A percentile compares a stretch with the other conserved stretches of the same genome.
These are phyloP conservation scores for Albugo candida DNA, from an alignment of 352 stramenopile genomes.

Conservation along the genomic window DNA sequence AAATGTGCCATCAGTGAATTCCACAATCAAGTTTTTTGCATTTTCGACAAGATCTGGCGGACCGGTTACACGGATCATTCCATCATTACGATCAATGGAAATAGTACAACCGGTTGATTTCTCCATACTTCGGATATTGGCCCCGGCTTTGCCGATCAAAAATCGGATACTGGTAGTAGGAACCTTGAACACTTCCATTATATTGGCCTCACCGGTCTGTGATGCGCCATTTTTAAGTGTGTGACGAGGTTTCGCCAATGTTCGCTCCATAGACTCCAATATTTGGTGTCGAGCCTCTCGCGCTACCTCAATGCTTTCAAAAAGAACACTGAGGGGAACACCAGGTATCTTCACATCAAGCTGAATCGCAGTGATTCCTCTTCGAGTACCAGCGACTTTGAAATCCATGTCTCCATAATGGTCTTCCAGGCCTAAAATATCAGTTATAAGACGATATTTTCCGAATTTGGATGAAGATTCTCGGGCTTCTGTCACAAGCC, in stretches of 20 bases:
- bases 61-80: slow-evolving; percentile 79
- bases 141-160: slow-evolving; percentile 55
- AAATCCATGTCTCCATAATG: slow-evolving; percentile 98
- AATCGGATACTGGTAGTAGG: slow-evolving; percentile 30
- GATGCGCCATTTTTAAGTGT: slow-evolving; percentile 26
- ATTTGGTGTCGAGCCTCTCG: slow-evolving; percentile 62
- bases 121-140: slow-evolving; percentile 59
- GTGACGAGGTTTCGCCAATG: slow-evolving; percentile 34
- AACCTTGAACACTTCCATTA: slow-evolving; percentile 1
- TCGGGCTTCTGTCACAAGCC: slow-evolving; percentile 55
- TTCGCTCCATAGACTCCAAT: slow-evolving; percentile 63
- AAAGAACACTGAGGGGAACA: slow-evolving; percentile 68
- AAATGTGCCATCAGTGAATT: slow-evolving; percentile 22
- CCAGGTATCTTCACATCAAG: slow-evolving; percentile 91
- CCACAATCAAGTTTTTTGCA: slow-evolving; percentile 52
- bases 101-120: slow-evolving; percentile 31
- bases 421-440: slow-evolving; percentile 95
- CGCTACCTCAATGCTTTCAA: slow-evolving; percentile 68
- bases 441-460: slow-evolving; percentile 85
- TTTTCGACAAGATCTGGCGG: slow-evolving; percentile 43
- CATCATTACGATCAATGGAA: slow-evolving; percentile 68
- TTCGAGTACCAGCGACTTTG: slow-evolving; percentile 85
- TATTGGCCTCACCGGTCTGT: slow-evolving; percentile 16
- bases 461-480: slow-evolving; percentile 38
- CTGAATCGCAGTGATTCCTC: slow-evolving; percentile 89